Evolutionary conservation across 371 early-diverging fungal species (phyloP).

Genomic region (Rhizopus sp.): DNA sequence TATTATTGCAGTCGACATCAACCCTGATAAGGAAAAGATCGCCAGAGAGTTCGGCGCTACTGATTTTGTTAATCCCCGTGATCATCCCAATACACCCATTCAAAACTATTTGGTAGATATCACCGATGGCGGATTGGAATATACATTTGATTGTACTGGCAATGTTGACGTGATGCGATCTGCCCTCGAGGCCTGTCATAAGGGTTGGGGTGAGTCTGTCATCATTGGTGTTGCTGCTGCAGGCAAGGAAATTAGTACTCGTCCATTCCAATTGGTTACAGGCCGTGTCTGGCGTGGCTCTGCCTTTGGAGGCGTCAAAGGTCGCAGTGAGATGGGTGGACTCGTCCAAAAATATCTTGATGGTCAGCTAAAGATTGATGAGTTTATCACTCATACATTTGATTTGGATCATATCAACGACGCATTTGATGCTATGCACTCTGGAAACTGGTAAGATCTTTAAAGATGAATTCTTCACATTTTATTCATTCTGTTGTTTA

Average conservation of each 20-base stretch:
- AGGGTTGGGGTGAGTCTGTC: slow-evolving; percentile 89
- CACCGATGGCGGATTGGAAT: slow-evolving; percentile 95
- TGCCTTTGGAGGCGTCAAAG: slow-evolving; percentile 97
- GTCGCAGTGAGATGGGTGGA: slow-evolving; percentile 86
- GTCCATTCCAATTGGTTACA: slow-evolving; percentile 95
- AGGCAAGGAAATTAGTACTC: slow-evolving; percentile 90
- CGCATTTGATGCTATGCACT: slow-evolving; percentile 90
- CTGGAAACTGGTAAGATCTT: slow-evolving; percentile 62
- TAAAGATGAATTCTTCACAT: neutral
- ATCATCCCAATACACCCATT: slow-evolving; percentile 68
- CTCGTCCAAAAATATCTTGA: slow-evolving; percentile 85
- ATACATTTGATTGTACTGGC: slow-evolving; percentile 95
- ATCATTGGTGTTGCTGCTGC: slow-evolving; percentile 94
- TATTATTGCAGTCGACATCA: slow-evolving; percentile 92
- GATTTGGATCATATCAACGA: slow-evolving; percentile 85
- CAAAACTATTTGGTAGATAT: slow-evolving; percentile 86
- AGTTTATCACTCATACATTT: slow-evolving; percentile 85
- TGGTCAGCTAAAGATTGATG: slow-evolving; percentile 88
- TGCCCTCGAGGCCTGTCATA: slow-evolving; percentile 92
- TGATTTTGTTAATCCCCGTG: slow-evolving; percentile 89
- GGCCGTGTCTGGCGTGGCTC: slow-evolving; percentile 95
- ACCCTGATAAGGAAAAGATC: slow-evolving; percentile 77
- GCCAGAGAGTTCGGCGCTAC: slow-evolving; percentile 90
- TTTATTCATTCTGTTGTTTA: slow-evolving; percentile 23
- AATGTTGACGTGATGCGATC: slow-evolving; percentile 92